A percentile compares a stretch with the other conserved stretches of the same genome.
Conservation (phyloP, 345 rosid species). For the Rhodamnia rubescens region DNA sequence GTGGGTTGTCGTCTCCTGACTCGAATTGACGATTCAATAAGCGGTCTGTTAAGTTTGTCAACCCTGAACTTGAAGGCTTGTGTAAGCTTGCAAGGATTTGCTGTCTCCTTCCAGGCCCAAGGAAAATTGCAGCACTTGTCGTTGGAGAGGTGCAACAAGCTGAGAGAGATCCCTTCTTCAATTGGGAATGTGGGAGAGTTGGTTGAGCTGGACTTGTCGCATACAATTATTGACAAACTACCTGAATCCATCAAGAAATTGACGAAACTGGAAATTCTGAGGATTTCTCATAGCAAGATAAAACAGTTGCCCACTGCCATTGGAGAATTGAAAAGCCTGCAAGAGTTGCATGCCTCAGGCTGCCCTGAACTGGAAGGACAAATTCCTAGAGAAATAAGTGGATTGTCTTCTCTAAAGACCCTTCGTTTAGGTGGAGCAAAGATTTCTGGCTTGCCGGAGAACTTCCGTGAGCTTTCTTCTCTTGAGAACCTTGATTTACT, state of each 20-base stretch:
- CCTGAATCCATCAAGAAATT: neutral
- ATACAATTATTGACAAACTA: too few species aligned
- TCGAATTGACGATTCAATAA: neutral
- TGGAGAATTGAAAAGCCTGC: neutral
- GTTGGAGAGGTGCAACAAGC: too few species aligned
- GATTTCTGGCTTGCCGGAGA: neutral
- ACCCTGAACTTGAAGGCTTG: neutral
- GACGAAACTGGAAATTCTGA: neutral
- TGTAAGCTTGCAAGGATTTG: too few species aligned
- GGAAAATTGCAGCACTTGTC: too few species aligned
- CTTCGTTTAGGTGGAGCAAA: neutral
- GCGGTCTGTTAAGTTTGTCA: neutral
- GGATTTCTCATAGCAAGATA: neutral
- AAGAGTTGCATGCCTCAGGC: neutral
- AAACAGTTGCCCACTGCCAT: neutral
- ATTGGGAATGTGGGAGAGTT: too few species aligned
- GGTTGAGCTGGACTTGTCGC: too few species aligned
- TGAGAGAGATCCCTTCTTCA: neutral
- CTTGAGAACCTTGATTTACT: neutral
- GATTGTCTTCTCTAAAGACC: neutral
- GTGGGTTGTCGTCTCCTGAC: neutral
- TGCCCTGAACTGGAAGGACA: neutral
- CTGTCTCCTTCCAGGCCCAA: too few species aligned
- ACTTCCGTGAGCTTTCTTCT: neutral
- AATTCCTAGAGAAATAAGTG: neutral